Evolutionary conservation across 1,284 basidiomycete species (phyloP), one percentile per base, ranked within the genome.

Genomic region (Ganoderma lucidum): DNA sequence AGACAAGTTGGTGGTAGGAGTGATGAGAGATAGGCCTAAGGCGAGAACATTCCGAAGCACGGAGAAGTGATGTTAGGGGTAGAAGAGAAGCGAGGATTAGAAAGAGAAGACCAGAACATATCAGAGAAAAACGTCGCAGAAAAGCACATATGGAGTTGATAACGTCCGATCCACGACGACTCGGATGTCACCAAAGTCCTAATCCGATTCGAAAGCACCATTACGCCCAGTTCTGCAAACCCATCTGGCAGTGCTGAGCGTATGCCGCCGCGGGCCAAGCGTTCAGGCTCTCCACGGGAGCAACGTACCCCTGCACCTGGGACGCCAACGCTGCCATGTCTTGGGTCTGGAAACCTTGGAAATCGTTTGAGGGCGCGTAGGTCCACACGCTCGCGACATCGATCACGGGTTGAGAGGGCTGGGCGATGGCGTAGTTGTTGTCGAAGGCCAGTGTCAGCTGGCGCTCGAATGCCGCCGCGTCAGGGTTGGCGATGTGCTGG

Each of bases 31-130:
- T 5, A 42, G 9, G 17, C 15, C 8, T 35, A 35, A 10, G 23
- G 56, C 1, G 61, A 67, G 41, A 23, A 42, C 66, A 66, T 56
- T 53, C 14, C 6, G 42, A 63, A 66, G 65, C 44, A 53, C 14
- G 62, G 32, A 62, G 28, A 15, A 19, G 64, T 28, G 23, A 62
- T 45, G 35, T n/a, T 17, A 39, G 23, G 44, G 19, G 59, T 12
- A 23, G 32, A 37, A 61, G 39, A 63, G 15, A 66, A 37, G 32
- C 23, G 23, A 23, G 23, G 23, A 23, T 23, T 23, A 23, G 23
- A 39, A 37, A 61, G 39, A 63, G 15, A 66, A 37, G 32, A 48
- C 32, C 10, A 19, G 45, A 66, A 56, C 17, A 42, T 37, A 45
- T 42, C 19, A 1, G 45, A 65, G 63, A 62, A 63, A 51, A 14